Evolutionary conservation across 1,284 basidiomycete genomes (phyloP).

Genomic region (Cryptococcus sp.): DNA sequence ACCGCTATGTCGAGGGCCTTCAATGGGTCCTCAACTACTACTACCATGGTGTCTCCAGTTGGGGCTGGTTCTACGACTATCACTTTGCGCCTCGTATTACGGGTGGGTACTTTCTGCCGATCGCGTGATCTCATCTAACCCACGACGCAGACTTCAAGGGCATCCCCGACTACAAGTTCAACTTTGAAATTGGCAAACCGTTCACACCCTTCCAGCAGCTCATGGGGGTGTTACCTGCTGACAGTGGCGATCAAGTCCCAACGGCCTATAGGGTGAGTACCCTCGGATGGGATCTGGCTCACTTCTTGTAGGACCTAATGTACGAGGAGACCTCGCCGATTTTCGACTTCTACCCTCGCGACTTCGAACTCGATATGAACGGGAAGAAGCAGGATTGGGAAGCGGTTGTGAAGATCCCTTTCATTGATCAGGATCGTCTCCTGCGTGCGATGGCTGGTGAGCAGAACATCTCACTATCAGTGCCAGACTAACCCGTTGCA

Average conservation of each 20-base stretch:
- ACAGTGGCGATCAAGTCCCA: slow-evolving; percentile 87
- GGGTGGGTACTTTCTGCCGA: slow-evolving; percentile 58
- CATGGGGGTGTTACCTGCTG: slow-evolving; percentile 94
- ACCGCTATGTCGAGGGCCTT: slow-evolving; percentile 86
- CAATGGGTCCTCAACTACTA: slow-evolving; percentile 99
- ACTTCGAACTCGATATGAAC: slow-evolving; percentile 92
- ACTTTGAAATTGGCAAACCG: slow-evolving; percentile 82
- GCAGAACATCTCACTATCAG: slow-evolving; percentile 29
- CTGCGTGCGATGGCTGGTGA: slow-evolving; percentile 77
- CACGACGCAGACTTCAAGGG: slow-evolving; percentile 67
- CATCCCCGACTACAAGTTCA: slow-evolving; percentile 76
- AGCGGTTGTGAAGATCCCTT: slow-evolving; percentile 97
- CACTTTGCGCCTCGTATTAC: slow-evolving; percentile 95
- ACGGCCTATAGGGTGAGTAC: slow-evolving; percentile 70
- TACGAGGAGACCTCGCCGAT: slow-evolving; percentile 82
- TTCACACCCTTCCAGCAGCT: slow-evolving; percentile 96
- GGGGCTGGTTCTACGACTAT: slow-evolving; percentile 99
- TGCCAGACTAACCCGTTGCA: slow-evolving; percentile 7
- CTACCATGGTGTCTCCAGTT: slow-evolving; percentile 93
- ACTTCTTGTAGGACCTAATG: slow-evolving; percentile 75
- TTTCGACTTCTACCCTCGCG: slow-evolving; percentile 87
- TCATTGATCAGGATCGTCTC: slow-evolving; percentile 84
- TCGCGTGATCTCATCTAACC: too few species aligned
- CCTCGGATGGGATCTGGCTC: too few species aligned
- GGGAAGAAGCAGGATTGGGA: slow-evolving; percentile 99